phyloP scores from a whole-genome alignment of 345 rosid genomes.

The Pseudoturritis turrita region DNA sequence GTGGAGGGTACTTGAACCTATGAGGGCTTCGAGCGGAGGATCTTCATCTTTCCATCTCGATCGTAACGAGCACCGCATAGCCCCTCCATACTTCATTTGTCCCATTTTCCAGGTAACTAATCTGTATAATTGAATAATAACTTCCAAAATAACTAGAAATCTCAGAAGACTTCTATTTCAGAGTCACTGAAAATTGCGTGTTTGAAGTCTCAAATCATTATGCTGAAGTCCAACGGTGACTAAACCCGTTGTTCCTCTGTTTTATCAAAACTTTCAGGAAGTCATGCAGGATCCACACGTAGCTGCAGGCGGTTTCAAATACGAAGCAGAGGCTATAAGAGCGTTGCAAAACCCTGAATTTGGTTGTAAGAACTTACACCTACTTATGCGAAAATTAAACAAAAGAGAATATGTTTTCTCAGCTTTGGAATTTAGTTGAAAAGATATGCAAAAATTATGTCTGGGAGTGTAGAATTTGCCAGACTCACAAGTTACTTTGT shows the following conservation, averaged over 20 bases:
- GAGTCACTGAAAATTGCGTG: neutral
- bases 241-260: neutral
- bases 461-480: too few species aligned
- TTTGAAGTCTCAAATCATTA: neutral
- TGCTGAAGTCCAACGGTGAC: neutral
- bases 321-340: constrained; percentile 72
- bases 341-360: too few species aligned
- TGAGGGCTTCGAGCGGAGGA: constrained; percentile 82
- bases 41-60: constrained; percentile 43
- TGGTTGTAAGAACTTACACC: too few species aligned
- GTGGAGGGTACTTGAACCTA: constrained; percentile 82
- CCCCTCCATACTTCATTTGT: constrained; percentile 74
- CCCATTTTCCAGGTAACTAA: constrained; percentile 73
- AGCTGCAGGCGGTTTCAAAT: constrained; percentile 80
- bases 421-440: too few species aligned
- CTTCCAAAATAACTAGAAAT: neutral
- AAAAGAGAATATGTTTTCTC: too few species aligned
- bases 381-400: too few species aligned
- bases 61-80: constrained; percentile 49
- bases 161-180: neutral
- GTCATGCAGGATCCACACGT: constrained; percentile 79
- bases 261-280: constrained; percentile 43
- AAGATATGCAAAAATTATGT: too few species aligned
- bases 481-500: too few species aligned
- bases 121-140: neutral